Base-by-base conservation (phyloP, 495 filamentous ascomycete genomes). In the Achaetomiella virescens region DNA sequence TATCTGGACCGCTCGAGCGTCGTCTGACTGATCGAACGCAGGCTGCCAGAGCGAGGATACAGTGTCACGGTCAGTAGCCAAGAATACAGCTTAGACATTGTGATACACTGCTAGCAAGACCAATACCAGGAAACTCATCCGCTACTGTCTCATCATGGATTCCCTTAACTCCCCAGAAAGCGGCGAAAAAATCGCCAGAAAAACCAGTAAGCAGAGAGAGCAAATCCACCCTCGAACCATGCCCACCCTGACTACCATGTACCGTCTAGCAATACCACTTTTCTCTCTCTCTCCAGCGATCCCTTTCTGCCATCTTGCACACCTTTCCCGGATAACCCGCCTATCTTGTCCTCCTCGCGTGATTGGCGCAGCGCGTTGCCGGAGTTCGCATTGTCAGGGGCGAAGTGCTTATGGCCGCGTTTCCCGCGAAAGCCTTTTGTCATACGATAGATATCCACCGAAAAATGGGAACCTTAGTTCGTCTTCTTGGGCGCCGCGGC, bases 401-500 rank as follows among this genome's bases (percentile, higher is more conserved):
- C 12, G 18, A 40, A 40, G 9, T 36, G 58, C 57, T 58, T 38
- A 21, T 25, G 52, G 60, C 41, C 52, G 60, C 60, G 44, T n/a
- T 14, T 25, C 18, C 58, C 58, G 58, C n/a, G 20, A 44, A 47
- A 52, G 61, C 58, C 21, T 38, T 36, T 59, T 59, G 58, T 59
- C 43, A 33, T 45, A 18, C 47, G 2, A 10, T 40, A 9, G 51
- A 21, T 1, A 2, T 12, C 18, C 3, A 7, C 11, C 5, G 21
- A 15, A 4, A n/a, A 15, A 6, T 1, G 15, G 6, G 18, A 9
- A 31, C 4, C 49, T 66, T 75, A 79, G 41, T 67, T 67, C 22
- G 74, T 70, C 72, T 79, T 79, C 70, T 79, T 79, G 48, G 75
- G 73, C n/a, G 79, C 73, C 27, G 72, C 72, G 42, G 76, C 68